Conservation (phyloP, 2,329 filamentous ascomycete genomes). For the Ophiostoma quercus region DNA sequence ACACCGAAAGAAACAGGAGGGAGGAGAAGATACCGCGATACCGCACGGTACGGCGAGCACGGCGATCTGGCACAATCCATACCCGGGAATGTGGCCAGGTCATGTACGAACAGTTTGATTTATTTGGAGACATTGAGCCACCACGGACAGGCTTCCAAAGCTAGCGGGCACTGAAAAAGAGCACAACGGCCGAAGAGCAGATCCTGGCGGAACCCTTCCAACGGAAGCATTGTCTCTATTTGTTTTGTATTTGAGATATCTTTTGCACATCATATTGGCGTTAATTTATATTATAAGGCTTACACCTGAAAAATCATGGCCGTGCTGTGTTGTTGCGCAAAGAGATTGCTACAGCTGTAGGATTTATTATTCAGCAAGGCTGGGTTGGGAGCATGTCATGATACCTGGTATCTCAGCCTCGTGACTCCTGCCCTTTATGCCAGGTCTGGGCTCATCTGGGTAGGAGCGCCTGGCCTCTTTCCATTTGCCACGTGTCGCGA, state of each 20-base stretch:
- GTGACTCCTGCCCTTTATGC: not conserved
- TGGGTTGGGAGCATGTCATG: not conserved
- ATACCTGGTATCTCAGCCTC: not conserved
- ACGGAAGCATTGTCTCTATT: not conserved
- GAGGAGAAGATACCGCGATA: not conserved
- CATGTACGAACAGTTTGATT: constrained; percentile 8
- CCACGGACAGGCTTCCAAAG: not conserved
- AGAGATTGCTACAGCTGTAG: not conserved
- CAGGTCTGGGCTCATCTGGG: not conserved
- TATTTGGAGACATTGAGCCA: not conserved
- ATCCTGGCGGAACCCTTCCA: not conserved
- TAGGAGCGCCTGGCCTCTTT: not conserved
- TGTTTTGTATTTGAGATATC: constrained; percentile 6
- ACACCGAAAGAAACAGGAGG: not conserved
- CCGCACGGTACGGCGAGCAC: not conserved
- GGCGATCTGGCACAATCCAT: not conserved
- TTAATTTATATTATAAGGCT: not conserved
- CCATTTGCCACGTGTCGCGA: constrained; percentile 11
- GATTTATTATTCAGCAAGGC: not conserved
- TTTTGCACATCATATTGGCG: not conserved
- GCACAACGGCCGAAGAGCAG: not conserved
- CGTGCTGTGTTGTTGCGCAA: not conserved
- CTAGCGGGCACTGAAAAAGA: not conserved
- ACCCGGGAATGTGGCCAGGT: not conserved
- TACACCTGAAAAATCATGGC: not conserved